Evolutionary conservation across 345 rosid genomes (phyloP).

Genomic region (Gossypium herbaceum): DNA sequence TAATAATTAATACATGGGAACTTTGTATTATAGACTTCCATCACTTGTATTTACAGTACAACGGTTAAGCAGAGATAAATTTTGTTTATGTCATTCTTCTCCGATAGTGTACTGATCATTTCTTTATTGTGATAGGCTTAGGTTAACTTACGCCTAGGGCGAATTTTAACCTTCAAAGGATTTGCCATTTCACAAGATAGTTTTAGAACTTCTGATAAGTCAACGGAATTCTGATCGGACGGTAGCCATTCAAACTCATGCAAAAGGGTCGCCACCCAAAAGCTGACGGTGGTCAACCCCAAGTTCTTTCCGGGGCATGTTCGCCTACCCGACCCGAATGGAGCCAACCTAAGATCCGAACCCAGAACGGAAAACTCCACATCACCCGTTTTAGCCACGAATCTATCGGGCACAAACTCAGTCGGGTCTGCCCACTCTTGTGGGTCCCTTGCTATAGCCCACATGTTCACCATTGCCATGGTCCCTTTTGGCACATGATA

Average conservation of each 20-base stretch:
- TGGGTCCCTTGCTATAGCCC: constrained; percentile 87
- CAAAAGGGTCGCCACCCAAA: constrained; percentile 61
- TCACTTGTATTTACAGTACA: constrained; percentile 17
- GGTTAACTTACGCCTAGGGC: constrained; percentile 30
- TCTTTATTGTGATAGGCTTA: not conserved
- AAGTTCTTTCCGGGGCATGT: constrained; percentile 72
- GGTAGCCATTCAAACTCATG: constrained; percentile 71
- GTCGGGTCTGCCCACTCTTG: constrained; percentile 65
- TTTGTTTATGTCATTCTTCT: too few species aligned
- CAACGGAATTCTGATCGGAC: constrained; percentile 34
- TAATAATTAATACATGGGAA: not conserved
- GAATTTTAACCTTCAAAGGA: constrained; percentile 46
- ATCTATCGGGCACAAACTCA: constrained; percentile 62
- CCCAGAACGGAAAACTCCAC: constrained; percentile 71
- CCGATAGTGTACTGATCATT: too few species aligned
- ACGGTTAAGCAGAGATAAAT: not conserved
- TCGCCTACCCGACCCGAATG: constrained; percentile 87
- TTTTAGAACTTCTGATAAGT: constrained; percentile 60
- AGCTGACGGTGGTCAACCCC: constrained; percentile 61
- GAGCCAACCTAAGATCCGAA: constrained; percentile 78
- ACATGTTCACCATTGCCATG: constrained; percentile 95
- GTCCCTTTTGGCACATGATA: constrained; percentile 74
- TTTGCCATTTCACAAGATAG: constrained; percentile 84
- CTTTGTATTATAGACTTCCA: not conserved
- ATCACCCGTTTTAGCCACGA: constrained; percentile 36